Base-by-base conservation (phyloP, 73 alveolate species). In the Paramecium octaurelia region DNA sequence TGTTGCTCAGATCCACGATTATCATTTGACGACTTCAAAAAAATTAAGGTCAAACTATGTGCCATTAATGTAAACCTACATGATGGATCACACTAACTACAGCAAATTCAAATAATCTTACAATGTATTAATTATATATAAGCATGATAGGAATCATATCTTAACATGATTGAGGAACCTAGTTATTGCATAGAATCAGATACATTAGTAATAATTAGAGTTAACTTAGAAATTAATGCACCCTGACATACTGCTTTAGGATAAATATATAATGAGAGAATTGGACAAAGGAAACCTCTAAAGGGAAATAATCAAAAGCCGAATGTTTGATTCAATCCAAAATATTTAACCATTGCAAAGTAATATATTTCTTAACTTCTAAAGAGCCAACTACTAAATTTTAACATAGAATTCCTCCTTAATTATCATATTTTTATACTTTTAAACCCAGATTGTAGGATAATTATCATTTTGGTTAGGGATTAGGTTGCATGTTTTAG, bases 121-220 rank as follows among this genome's bases (percentile, higher is more conserved):
- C 21, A 80, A 80, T 46, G 84, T 64, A 64, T 31, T 27, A 27
- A 16, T 7, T 12, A 31, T 20, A 40, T 64, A 4, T 64, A 24
- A 27, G 4, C 21, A 54, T 54, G 69, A 64, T 27, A 64, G 84
- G 91, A 80, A 80, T 20, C 91, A 8, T 44, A 4, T n/a, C 44
- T 80, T 0, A 80, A 80, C 24, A 40, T 80, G 70, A 80, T 80
- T 44, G 91, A 80, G 27, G 91, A 80, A 46, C 91, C 91, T 12
- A 20, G 31, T 44, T 80, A 80, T 80, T 80, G 91, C 57, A 24
- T 31, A 9, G 91, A 80, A 80, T 80, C 91, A 80, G 91, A 80
- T 46, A 80, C 57, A 11, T 80, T 31, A 23, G 69, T 54, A 54
- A 18, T n/a, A 54, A 54, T 18, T 18, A n/a, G 16, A 18, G 34